Base-by-base conservation (phyloP, 2,329 filamentous ascomycete genomes). In the Pseudonectria foliicola region DNA sequence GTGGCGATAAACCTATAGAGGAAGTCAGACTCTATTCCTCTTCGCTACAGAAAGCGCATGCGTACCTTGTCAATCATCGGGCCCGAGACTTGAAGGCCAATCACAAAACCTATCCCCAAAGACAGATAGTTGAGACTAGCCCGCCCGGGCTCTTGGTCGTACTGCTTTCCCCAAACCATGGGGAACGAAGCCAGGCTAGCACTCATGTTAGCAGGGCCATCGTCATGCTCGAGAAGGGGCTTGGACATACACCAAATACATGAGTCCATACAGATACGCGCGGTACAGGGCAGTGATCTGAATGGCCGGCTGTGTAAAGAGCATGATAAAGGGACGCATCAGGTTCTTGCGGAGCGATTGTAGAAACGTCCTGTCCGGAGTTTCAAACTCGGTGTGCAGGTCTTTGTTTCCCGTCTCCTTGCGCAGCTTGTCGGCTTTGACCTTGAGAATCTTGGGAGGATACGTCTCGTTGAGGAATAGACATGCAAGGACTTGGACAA, bases 41-140 rank as follows among this genome's bases (percentile, higher is more conserved):
- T 10, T 21, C 18, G 15, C 7, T 13, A 10, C 5, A 10, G 7
- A 2, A 6, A 11, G 2, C n/a, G 3, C 4, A 12, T 10, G 2
- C 34, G 10, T 44, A 57, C 56, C 46, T 51, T 56, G 33, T 60
- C 58, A 5, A 60, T 61, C 1, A 56, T 15, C 2, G 60, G 60
- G 0, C 56, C 71, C 13, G 77, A 70, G 4, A 77, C 61, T 1
- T 63, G 60, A 2, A 73, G 70, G 3, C 76, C 76, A 31, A 79
- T 66, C 30, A 78, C 73, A 3, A 62, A 58, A 0, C 71, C 72
- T 3, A 73, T 42, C 0, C 70, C 70, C 1, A 75, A 62, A 1
- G 70, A 70, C 0, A 77, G 55, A 42, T 74, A 77, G 25, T 72
- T 64, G 2, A 77, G 54, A 11, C 72, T 71, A 0, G 67, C 63